Percentiles rank a stretch among this genome's conserved stretches.
phyloP scores from a whole-genome alignment of 108 stramenopile genomes.

The Hondaea fermentalgiana region DNA sequence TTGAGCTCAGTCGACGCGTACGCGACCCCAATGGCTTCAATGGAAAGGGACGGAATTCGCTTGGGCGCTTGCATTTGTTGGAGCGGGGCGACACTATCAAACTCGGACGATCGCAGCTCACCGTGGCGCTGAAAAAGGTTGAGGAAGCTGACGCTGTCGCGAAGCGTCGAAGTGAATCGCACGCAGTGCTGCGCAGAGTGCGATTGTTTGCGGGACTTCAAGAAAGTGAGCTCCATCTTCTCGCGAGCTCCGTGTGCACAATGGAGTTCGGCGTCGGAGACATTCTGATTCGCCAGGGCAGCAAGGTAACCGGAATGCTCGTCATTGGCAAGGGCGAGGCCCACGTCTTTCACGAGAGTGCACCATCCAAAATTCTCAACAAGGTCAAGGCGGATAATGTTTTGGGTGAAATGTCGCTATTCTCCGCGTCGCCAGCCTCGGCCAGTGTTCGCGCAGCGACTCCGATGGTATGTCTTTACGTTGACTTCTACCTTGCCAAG shows the following conservation, averaged over 20 bases:
- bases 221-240: neutral
- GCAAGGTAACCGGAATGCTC: neutral
- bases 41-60: neutral
- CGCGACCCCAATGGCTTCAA: neutral
- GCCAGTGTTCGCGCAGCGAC: neutral
- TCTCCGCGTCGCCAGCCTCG: neutral
- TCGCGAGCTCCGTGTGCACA: neutral
- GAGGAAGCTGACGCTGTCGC: neutral
- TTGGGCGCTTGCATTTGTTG: neutral
- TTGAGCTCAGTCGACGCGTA: neutral
- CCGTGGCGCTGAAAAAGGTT: neutral
- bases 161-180: neutral
- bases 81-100: neutral
- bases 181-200: neutral
- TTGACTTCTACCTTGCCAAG: neutral
- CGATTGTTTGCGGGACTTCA: neutral
- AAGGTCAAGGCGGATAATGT: neutral
- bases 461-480: neutral
- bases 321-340: neutral
- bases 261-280: neutral
- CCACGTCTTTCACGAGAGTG: neutral
- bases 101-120: slow-evolving; percentile 5
- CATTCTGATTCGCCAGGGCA: neutral
- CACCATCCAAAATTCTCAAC: neutral
- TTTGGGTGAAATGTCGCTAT: neutral